Percentiles rank a stretch among this genome's conserved stretches.
Conservation (phyloP, 257 asterid species). For the Solanum tacnaense region DNA sequence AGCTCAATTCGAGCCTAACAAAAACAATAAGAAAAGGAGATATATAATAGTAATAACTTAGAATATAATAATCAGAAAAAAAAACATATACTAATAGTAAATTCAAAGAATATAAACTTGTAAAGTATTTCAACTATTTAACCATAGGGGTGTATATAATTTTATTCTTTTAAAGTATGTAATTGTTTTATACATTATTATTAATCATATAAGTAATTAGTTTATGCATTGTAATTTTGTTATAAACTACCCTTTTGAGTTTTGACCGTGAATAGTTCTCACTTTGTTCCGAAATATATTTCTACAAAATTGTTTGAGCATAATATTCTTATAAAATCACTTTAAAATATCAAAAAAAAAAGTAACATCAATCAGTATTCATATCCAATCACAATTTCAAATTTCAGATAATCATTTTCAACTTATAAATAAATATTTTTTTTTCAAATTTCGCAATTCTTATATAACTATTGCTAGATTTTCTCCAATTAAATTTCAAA, state of each 20-base stretch:
- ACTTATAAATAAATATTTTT: neutral
- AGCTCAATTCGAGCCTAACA: neutral
- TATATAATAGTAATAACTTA: no score
- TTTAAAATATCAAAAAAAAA: neutral
- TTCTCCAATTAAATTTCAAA: neutral
- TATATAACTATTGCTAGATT: neutral
- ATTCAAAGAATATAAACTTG: no score
- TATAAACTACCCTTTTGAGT: no score
- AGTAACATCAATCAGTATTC: neutral
- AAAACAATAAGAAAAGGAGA: no score
- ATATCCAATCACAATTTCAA: neutral
- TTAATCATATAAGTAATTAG: neutral
- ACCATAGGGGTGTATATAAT: no score
- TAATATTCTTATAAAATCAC: neutral
- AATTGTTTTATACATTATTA: no score
- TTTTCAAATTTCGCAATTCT: neutral
- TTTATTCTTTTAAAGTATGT: no score
- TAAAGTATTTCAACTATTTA: no score
- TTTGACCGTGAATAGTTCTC: neutral
- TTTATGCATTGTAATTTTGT: neutral
- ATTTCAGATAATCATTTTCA: neutral
- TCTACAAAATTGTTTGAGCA: neutral
- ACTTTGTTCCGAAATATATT: neutral
- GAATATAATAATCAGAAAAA: no score
- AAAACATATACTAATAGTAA: no score